Evolutionary conservation across 805 yeast species (phyloP).

Genomic region (Kluyveromyces starmeri): DNA sequence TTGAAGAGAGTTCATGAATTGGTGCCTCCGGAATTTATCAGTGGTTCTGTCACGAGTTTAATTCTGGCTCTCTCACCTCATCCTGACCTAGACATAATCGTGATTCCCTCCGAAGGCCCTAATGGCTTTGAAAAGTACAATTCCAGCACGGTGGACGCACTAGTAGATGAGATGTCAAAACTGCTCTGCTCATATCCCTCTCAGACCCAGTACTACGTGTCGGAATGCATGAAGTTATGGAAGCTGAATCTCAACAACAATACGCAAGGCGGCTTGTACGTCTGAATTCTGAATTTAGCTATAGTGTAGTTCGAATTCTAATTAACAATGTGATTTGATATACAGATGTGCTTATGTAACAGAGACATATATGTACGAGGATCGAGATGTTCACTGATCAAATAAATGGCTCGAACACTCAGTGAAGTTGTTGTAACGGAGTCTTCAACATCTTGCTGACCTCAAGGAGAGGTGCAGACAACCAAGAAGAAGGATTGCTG

Average conservation of each 20-base stretch:
- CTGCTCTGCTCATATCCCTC: slow-evolving; percentile 3
- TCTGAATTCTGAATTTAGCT: background rate
- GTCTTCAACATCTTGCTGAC: too few species aligned
- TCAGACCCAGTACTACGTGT: slow-evolving; percentile 1
- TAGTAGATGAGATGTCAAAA: slow-evolving; percentile 2
- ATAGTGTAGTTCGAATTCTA: slow-evolving; percentile 2
- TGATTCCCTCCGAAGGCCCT: slow-evolving; percentile 51
- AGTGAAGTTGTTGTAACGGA: too few species aligned
- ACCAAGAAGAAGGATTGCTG: too few species aligned
- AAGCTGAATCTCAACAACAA: background rate
- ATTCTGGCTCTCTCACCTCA: slow-evolving; percentile 9
- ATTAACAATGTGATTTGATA: slow-evolving; percentile 4
- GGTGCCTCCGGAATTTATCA: slow-evolving; percentile 52
- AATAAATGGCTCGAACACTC: too few species aligned
- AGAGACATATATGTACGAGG: too few species aligned
- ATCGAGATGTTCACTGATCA: too few species aligned
- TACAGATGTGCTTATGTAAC: slow-evolving; percentile 3
- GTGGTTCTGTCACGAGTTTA: slow-evolving; percentile 38
- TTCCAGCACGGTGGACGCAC: slow-evolving; percentile 16
- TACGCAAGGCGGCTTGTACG: slow-evolving; percentile 4
- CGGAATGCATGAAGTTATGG: slow-evolving; percentile 3
- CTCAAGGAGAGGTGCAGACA: too few species aligned
- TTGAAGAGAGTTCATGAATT: slow-evolving; percentile 24
- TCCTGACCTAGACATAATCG: slow-evolving; percentile 8
- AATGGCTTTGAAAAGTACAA: slow-evolving; percentile 48